These are phyloP conservation scores for Coccinonectria pachysandricola DNA, from an alignment of 2,329 filamentous ascomycete genomes.

Conservation along the genomic window DNA sequence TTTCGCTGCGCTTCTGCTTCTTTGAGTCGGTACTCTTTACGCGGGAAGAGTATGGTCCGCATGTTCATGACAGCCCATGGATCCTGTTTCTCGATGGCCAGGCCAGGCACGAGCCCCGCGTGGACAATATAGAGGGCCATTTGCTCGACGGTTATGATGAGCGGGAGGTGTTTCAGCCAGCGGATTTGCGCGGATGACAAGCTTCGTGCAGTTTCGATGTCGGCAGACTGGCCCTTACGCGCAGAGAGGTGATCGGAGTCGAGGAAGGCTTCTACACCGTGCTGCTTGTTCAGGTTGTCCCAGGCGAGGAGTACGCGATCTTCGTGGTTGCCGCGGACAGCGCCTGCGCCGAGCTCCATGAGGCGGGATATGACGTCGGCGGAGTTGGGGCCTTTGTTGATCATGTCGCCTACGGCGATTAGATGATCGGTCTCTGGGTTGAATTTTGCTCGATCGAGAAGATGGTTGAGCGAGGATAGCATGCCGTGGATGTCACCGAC, in stretches of 20 bases:
- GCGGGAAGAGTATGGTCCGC: slow-evolving; percentile 59
- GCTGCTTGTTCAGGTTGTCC: slow-evolving; percentile 10
- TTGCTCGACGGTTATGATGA: slow-evolving; percentile 60
- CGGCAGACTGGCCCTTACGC: slow-evolving; percentile 24
- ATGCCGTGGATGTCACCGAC: slow-evolving; percentile 93
- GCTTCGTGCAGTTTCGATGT: slow-evolving; percentile 43
- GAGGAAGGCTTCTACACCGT: slow-evolving; percentile 11
- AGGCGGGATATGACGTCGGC: slow-evolving; percentile 66
- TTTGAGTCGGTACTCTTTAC: slow-evolving; percentile 22
- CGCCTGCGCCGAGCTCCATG: slow-evolving; percentile 61
- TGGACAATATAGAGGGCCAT: slow-evolving; percentile 63
- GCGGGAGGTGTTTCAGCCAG: slow-evolving; percentile 60
- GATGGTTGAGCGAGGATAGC: slow-evolving; percentile 49
- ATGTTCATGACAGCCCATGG: slow-evolving; percentile 86
- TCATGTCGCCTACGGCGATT: slow-evolving; percentile 65
- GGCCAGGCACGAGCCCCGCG: slow-evolving; percentile 70
- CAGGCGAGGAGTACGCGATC: slow-evolving; percentile 65
- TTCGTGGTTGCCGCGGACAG: slow-evolving; percentile 85
- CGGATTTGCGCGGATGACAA: slow-evolving; percentile 46
- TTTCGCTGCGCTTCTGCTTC: slow-evolving; percentile 8
- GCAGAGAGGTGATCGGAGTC: slow-evolving; percentile 9
- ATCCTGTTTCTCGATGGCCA: slow-evolving; percentile 60
- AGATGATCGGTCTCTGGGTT: slow-evolving; percentile 53
- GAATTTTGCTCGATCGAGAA: slow-evolving; percentile 60
- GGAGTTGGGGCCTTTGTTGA: slow-evolving; percentile 82